Base-by-base conservation (phyloP, 192 early-diverging fungal genomes). In the Chytriomyces sp. region DNA sequence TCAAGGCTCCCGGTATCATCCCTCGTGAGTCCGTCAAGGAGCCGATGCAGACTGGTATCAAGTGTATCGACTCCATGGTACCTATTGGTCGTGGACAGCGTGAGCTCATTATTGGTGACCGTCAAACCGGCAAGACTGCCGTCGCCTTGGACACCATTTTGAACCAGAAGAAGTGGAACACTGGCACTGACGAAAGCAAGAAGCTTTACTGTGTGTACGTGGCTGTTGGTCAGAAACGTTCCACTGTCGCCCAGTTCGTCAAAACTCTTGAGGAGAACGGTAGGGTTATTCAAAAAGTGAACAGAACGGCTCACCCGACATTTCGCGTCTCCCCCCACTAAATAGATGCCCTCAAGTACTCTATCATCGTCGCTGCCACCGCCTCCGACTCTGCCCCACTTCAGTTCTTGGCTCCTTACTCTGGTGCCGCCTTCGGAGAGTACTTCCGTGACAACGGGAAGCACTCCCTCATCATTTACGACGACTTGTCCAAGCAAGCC, bases 171-270 rank as follows among this genome's bases (percentile, higher is more conserved):
- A 91, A 90, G 85, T 96, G 94, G 94, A 98, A 98, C 88, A 86
- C 89, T 77, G 92, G 93, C 66, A 85, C 86, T 80, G 94, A 98
- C 81, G 95, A 99, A 85, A 52, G 81, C 89, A 96, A 96, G 91
- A 99, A 99, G 90, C 88, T 99, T 77, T 99, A 98, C 89, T 99
- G 96, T 87, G 91, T 99, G 74, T 99, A 99, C 90, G 96, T 99
- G 66, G 95, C 96, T 63, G 91, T 99, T 73, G 96, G 96, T 76
- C 96, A 99, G 86, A 99, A 99, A 90, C 90, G 96, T 76, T 99
- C 96, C 77, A 99, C 96, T 63, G 94, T 99, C 75, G 96, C 96
- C 54, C 96, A 99, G 88, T 94, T 99, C 77, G 95, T 97, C 74
- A 91, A 95, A 85, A 96, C 95, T 59, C 90, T 99, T 62, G 96